These are phyloP conservation scores for Beauveria sp. DNA, from an alignment of 2,329 filamentous ascomycete genomes.

Conservation along the genomic window DNA sequence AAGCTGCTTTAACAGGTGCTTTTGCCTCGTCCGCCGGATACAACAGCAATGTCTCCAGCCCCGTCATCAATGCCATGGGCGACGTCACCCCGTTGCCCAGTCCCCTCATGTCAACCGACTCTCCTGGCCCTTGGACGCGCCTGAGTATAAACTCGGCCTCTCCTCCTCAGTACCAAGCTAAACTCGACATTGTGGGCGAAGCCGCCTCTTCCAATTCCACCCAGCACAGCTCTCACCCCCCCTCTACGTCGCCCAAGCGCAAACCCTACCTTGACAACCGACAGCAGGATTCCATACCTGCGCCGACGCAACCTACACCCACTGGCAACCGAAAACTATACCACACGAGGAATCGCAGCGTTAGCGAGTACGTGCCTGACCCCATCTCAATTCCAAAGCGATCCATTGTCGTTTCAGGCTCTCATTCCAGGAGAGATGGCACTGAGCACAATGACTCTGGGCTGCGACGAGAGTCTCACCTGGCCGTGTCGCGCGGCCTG, in stretches of 20 bases:
- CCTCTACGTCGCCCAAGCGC: constrained; percentile 41
- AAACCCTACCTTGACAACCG: constrained; percentile 39
- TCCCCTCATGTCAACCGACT: constrained; percentile 58
- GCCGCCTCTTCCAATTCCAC: constrained; percentile 28
- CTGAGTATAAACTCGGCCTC: constrained; percentile 41
- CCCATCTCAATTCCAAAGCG: constrained; percentile 60
- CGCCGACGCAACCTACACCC: not conserved
- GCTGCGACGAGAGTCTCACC: constrained; percentile 68
- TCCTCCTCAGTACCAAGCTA: constrained; percentile 21
- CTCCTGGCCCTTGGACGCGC: constrained; percentile 59
- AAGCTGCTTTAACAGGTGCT: constrained; percentile 44
- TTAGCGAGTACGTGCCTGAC: constrained; percentile 83
- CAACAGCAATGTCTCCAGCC: constrained; percentile 63
- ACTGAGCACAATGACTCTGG: constrained; percentile 36
- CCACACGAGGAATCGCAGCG: constrained; percentile 69
- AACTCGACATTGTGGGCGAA: constrained; percentile 21
- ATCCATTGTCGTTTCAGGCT: constrained; percentile 64
- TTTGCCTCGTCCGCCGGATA: constrained; percentile 47
- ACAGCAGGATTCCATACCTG: not conserved
- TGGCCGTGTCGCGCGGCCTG: constrained; percentile 72
- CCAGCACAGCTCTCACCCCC: constrained; percentile 21
- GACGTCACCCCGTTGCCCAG: constrained; percentile 75
- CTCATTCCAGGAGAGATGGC: constrained; percentile 37
- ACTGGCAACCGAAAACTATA: not conserved
- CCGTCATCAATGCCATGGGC: constrained; percentile 66